These are phyloP conservation scores for Cunninghamia lanceolata DNA, from an alignment of 75 land plant species.

Conservation along the genomic window DNA sequence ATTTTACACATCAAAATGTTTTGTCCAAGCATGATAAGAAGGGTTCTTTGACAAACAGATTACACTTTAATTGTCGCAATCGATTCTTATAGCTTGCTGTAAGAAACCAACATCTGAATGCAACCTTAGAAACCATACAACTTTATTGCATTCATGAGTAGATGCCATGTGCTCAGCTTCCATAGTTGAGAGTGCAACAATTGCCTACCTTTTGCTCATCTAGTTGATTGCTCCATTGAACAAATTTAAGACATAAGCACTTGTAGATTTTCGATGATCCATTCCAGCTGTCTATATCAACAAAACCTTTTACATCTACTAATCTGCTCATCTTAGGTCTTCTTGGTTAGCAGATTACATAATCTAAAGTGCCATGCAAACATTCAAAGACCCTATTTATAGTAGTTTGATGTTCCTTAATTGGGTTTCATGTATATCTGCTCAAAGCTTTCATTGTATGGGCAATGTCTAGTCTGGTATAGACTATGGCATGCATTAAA, in stretches of 20 bases:
- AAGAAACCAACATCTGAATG: no score
- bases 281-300: neutral
- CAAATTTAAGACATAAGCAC: neutral
- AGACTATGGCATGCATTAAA: neutral
- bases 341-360: no score
- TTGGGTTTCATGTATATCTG: neutral
- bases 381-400: neutral
- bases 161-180: neutral
- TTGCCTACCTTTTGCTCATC: neutral
- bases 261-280: neutral
- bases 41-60: no score
- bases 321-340: no score
- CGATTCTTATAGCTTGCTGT: no score
- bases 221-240: neutral
- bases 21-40: no score
- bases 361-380: no score
- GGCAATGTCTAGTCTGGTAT: neutral
- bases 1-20: no score
- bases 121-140: no score
- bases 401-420: neutral
- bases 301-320: no score
- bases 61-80: neutral
- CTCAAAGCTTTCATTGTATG: neutral
- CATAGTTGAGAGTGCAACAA: neutral
- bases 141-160: no score